These are phyloP conservation scores for Wolfiporia cocos DNA, from an alignment of 1,284 basidiomycete species.

Conservation along the genomic window DNA sequence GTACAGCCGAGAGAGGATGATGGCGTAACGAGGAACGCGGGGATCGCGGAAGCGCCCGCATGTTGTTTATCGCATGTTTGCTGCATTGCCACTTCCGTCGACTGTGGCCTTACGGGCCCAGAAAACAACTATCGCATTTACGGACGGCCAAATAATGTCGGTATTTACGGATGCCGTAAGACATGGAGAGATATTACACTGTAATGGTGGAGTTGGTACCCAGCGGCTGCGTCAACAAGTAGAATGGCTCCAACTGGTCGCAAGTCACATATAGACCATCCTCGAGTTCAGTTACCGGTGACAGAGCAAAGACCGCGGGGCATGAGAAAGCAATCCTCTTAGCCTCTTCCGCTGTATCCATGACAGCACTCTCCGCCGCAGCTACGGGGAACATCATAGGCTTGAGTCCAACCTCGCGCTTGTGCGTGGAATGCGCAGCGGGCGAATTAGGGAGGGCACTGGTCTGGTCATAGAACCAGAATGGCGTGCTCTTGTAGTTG, in stretches of 20 bases:
- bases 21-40: constrained; percentile 23
- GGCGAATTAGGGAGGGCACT: constrained; percentile 25
- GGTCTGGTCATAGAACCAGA: constrained; percentile 48
- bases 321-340: constrained; percentile 31
- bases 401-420: constrained; percentile 9
- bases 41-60: constrained; percentile 9
- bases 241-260: constrained; percentile 37
- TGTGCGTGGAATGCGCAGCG: constrained; percentile 15
- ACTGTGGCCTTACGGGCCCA: too few species aligned
- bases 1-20: constrained; percentile 14
- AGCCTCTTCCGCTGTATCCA: constrained; percentile 5
- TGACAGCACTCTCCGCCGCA: not conserved
- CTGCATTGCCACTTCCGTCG: constrained; percentile 1
- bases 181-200: not conserved
- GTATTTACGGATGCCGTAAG: too few species aligned
- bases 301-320: constrained; percentile 33
- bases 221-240: constrained; percentile 15
- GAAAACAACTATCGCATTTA: too few species aligned
- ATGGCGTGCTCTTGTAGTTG: constrained; percentile 35
- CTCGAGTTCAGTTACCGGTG: constrained; percentile 38
- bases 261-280: constrained; percentile 43
- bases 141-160: too few species aligned
- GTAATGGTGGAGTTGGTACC: not conserved
- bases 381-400: not conserved
- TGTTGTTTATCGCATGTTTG: constrained; percentile 14